Base-by-base conservation (phyloP, 2,329 filamentous ascomycete genomes). In the Hymenoscyphus occultus region DNA sequence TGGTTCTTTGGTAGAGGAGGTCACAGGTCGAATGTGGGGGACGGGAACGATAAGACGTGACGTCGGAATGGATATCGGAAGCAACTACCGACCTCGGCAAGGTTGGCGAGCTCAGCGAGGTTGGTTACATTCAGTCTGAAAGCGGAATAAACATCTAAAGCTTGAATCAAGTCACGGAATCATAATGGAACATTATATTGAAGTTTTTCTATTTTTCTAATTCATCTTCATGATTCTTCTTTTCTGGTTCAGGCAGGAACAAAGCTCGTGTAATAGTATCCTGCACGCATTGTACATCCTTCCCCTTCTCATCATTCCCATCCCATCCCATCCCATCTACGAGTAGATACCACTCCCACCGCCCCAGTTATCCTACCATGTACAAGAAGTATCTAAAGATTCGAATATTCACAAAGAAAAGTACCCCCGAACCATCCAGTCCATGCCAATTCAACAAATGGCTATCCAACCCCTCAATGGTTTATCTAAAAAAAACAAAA, bases 361-460 rank as follows among this genome's bases (percentile, higher is more conserved):
- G 12, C 45, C n/a, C 45, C 9, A 19, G 9, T 10, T 12, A 28
- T n/a, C 45, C 19, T 51, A 57, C 28, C 31, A 57, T 57, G 31
- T 57, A 57, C 54, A 57, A 57, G 54, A 57, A 35, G 54, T 31
- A 2, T 57, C 45, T 22, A 51, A 51, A 57, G 32, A 3, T 16
- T 57, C 12, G 35, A 57, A 57, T 57, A 57, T 57, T 28, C 28
- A 57, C 54, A 57, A 32, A 57, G 54, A 57, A 57, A 3, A 3
- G 9, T 19, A n/a, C 19, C 28, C 28, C 19, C 28, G 13, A 16
- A n/a, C n/a, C 28, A 57, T 57, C 54, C 54, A 57, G 28, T 56
- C 35, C 54, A 31, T 32, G 35, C 32, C 54, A 6, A 31, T 28
- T n/a, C 9, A 35, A 16, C 4, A 22, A 5, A 6, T 28, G 45